These are phyloP conservation scores for Boletus subparvulus DNA, from an alignment of 768 basidiomycete genomes.

Conservation along the genomic window DNA sequence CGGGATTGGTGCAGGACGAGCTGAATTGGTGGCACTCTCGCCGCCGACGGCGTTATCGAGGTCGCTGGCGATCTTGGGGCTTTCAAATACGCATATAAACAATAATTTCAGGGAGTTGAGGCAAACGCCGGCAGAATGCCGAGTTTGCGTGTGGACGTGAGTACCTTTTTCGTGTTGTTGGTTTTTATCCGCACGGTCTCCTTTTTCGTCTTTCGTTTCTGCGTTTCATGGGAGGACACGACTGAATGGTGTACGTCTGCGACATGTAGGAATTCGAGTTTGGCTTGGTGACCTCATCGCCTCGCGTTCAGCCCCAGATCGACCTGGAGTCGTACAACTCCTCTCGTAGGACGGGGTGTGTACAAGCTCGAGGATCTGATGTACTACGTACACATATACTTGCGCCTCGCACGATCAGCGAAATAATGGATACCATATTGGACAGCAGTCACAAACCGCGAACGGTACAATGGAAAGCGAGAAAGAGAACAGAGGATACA, in stretches of 20 bases:
- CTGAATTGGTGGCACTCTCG: slow-evolving; percentile 65
- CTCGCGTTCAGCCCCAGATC: slow-evolving; percentile 31
- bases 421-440: too few species aligned
- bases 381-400: too few species aligned
- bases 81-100: slow-evolving; percentile 78
- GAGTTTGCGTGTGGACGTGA: slow-evolving; percentile 78
- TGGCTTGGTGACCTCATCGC: slow-evolving; percentile 27
- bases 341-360: too few species aligned
- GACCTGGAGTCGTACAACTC: too few species aligned
- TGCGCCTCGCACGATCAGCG: too few species aligned
- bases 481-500: too few species aligned
- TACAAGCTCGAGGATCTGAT: too few species aligned
- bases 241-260: neutral
- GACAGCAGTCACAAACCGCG: too few species aligned
- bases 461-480: too few species aligned
- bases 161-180: slow-evolving; percentile 29
- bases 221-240: neutral
- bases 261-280: slow-evolving; percentile 36
- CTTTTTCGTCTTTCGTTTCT: neutral
- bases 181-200: too few species aligned
- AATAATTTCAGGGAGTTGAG: slow-evolving; percentile 82
- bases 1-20: slow-evolving; percentile 33
- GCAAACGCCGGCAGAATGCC: slow-evolving; percentile 68
- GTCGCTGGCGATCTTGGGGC: slow-evolving; percentile 68
- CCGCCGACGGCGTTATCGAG: slow-evolving; percentile 69